phyloP scores from a whole-genome alignment of 768 basidiomycete genomes.

The Brasilioporus rufonigricans region DNA sequence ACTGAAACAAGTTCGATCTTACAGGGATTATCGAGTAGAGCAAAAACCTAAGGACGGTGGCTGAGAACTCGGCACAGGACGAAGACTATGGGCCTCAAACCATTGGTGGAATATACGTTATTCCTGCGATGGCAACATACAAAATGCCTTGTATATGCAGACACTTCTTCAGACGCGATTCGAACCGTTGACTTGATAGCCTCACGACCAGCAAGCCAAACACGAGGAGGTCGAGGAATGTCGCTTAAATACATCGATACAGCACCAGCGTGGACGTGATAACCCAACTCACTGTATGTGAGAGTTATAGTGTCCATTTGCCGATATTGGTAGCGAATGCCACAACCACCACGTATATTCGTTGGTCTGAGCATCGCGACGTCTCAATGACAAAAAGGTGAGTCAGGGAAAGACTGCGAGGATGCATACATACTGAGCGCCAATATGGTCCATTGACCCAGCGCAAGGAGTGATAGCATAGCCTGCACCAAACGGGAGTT shows the following conservation, averaged over 20 bases:
- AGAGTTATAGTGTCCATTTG: neutral
- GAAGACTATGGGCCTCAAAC: neutral
- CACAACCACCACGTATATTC: neutral
- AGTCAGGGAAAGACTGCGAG: neutral
- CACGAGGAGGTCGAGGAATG: constrained; percentile 17
- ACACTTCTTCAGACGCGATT: constrained; percentile 14
- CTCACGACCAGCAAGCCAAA: constrained; percentile 14
- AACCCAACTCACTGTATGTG: constrained; percentile 14
- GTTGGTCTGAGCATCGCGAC: neutral
- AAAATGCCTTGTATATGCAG: constrained; percentile 17
- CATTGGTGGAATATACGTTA: constrained; percentile 11
- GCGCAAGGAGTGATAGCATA: constrained; percentile 9
- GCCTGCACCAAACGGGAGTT: constrained; percentile 4
- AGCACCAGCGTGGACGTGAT: neutral
- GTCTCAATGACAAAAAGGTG: neutral
- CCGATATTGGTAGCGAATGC: neutral
- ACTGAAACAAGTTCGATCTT: neutral
- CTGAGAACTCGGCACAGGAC: neutral
- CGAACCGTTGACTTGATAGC: constrained; percentile 8
- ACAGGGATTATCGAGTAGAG: neutral
- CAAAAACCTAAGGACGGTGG: constrained; percentile 8
- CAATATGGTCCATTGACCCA: constrained; percentile 22
- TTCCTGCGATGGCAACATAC: constrained; percentile 9
- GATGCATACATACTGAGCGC: neutral
- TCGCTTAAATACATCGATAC: constrained; percentile 6